Base-by-base conservation (phyloP, 495 filamentous ascomycete genomes). In the Cenococcum geophilum region DNA sequence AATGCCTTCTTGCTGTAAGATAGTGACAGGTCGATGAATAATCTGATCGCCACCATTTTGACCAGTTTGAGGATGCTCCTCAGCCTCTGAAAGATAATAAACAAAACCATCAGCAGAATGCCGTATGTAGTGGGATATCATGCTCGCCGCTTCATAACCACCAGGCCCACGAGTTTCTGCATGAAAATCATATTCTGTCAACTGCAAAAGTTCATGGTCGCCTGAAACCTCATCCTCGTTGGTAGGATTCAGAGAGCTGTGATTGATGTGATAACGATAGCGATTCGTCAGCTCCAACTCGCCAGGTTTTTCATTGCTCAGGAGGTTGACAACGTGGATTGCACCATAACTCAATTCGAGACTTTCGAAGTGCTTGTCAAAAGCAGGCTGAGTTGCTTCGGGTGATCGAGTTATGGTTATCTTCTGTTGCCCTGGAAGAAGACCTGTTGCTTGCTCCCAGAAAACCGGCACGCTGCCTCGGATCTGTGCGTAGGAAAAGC, bases 391-490 rank as follows among this genome's bases (percentile, higher is more conserved):
- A 1, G 91, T 95, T 25, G 92, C 95, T 72, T 97, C 91, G 16
- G 82, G 78, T 20, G 91, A 96, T 37, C 93, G 81, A 22, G 92
- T 95, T 48, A 97, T 82, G 57, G 88, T 84, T 40, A 97, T 95
- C 68, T 97, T 97, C 68, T 97, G 95, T 70, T 97, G 92, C 11
- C 87, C 88, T 1, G 93, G 95, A 45, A 97, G 76, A 25, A 97
- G 80, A 12, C 90, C 91, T 3, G 91, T 80, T 48, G 85, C 80
- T 71, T 97, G 95, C 72, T 98, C 93, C 93, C 93, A 98, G 72
- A 98, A 98, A 5, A 97, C 80, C 0, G 93, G 93, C 20, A 98
- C 89, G 5, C 90, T 96, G 47, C 93, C 93, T 60, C 93, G 80
- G 37, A 93, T 82, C 72, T 98, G 93, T 20, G 84, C 90, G 71